Evolutionary conservation across 257 asterid genomes (phyloP), one percentile per base, ranked within the genome.

Genomic region (Verbascum thapsus): DNA sequence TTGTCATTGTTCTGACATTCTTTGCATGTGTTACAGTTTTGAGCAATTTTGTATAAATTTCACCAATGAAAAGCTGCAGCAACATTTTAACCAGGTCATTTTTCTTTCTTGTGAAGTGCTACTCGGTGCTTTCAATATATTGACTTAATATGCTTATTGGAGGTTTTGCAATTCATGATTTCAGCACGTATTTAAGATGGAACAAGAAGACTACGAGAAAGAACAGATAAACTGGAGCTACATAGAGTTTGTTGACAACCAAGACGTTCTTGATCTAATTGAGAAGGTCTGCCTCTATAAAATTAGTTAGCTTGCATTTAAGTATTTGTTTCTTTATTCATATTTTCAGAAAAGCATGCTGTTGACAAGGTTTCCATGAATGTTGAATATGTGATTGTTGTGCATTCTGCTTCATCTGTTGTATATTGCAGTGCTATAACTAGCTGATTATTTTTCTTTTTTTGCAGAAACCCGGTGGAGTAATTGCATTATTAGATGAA

Each of bases 1-100:
- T 63, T 66, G 67, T 34, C 43, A 12, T 43, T 26, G 9, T 57
- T 26, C 70, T 78, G 53, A 71, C 58, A 48, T 48, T 20, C 18
- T 52, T 53, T 35, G 67, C 30, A 39, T 58, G 53, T 17, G 20
- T 40, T 45, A 68, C 77, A 89, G 97, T 74, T 89, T 89, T 74
- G 96, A 89, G 83, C 96, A 89, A 78, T 89, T 89, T 79, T 86
- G 96, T 74, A 89, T 89, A 79, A 89, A 89, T 83, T 89, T 83
- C 70, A 89, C 97, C 68, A 89, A 89, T 76, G 97, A 89, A 72
- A 89, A 89, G 69, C 83, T 89, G 70, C 97, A 89, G 81, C 97
- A 89, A 65, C 97, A 89, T 83, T 89, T 89, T 74, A 89, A 89
- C 79, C 97, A 89, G 97, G 95, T 89, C 44, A 73, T 52, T 70